Conservation (phyloP, 208 protist species). For the Acanthamoeba castellanii region DNA sequence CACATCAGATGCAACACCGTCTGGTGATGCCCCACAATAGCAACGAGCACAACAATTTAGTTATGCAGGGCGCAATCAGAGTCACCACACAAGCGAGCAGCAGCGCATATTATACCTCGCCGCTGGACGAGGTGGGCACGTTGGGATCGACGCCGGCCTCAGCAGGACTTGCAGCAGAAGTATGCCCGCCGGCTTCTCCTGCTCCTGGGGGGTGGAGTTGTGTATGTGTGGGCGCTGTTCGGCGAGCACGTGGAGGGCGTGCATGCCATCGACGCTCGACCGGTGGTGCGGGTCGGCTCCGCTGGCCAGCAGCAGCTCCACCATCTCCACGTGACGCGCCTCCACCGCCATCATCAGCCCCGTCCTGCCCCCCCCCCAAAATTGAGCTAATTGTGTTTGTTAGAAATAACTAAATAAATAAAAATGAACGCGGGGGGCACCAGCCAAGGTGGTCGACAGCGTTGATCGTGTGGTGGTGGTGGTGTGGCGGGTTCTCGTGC, state of each 20-base stretch:
- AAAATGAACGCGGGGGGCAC: too few species aligned
- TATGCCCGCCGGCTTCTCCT: not conserved
- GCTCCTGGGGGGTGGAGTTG: not conserved
- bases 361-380: not conserved
- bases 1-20: slow-evolving; percentile 7
- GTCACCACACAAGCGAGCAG: too few species aligned
- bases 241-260: not conserved
- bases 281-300: not conserved
- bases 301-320: not conserved
- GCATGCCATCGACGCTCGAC: not conserved
- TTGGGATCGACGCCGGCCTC: not conserved
- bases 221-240: not conserved
- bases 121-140: not conserved
- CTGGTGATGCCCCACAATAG: not conserved
- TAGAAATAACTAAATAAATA: too few species aligned
- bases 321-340: not conserved
- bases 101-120: too few species aligned
- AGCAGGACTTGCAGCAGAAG: not conserved
- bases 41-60: too few species aligned
- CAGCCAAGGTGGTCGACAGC: too few species aligned
- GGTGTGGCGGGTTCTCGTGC: too few species aligned
- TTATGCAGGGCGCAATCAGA: too few species aligned
- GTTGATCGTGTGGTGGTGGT: too few species aligned
- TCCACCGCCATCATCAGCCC: not conserved
- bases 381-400: too few species aligned